These are phyloP conservation scores for Mrakia blollopis DNA, from an alignment of 768 basidiomycete genomes.

Conservation along the genomic window DNA sequence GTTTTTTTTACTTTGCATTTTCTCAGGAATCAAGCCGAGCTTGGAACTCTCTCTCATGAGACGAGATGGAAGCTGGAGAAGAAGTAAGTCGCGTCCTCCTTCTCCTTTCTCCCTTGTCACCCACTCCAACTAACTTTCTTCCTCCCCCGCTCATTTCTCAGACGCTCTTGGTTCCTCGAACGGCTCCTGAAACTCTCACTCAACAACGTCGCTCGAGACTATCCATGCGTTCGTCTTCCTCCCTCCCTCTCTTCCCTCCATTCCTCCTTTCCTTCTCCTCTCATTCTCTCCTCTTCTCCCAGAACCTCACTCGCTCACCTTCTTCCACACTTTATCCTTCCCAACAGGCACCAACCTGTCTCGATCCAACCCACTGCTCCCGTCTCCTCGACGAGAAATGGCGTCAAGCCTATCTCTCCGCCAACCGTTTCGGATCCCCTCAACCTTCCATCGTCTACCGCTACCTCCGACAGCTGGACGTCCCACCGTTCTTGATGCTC, in stretches of 20 bases:
- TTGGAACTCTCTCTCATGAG: background rate
- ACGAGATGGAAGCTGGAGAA: slow-evolving; percentile 23
- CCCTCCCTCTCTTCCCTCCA: background rate
- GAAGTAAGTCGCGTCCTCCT: background rate
- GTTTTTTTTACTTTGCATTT: too few species aligned
- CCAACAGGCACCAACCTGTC: slow-evolving; percentile 11
- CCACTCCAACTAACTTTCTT: background rate
- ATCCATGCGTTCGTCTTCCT: slow-evolving; percentile 12
- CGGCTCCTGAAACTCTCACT: slow-evolving; percentile 18
- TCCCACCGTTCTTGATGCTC: slow-evolving; percentile 12
- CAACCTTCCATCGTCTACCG: background rate
- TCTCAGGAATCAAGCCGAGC: background rate
- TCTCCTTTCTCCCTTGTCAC: too few species aligned
- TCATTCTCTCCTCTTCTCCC: too few species aligned
- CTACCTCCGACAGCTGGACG: background rate
- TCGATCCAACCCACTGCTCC: slow-evolving; percentile 3
- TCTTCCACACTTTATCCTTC: background rate
- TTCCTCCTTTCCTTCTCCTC: background rate
- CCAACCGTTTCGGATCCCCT: slow-evolving; percentile 4
- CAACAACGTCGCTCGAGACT: slow-evolving; percentile 17
- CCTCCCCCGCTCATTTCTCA: background rate
- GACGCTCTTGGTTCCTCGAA: slow-evolving; percentile 25
- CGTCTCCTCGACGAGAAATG: slow-evolving; percentile 2
- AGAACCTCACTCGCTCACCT: background rate
- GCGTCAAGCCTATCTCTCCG: slow-evolving; percentile 1